phyloP scores from a whole-genome alignment of 148 eudicot genomes.

The Rhododendron kiyosumense region DNA sequence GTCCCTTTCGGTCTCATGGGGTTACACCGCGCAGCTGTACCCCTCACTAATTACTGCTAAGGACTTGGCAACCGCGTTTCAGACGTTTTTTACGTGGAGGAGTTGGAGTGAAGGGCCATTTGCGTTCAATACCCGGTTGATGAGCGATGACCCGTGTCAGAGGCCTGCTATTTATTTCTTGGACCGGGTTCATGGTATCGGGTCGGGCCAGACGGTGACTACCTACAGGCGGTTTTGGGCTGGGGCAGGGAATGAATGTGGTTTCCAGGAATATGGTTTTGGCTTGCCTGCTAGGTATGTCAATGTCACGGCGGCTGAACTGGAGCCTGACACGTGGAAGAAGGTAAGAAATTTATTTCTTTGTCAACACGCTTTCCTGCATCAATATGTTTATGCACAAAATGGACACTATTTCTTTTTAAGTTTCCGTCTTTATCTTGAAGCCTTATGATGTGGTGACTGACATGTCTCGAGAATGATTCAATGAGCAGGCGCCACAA shows the following conservation, averaged over 20 bases:
- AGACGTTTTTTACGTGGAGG: constrained; percentile 36
- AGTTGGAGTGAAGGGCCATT: constrained; percentile 28
- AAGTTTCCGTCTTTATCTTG: neutral
- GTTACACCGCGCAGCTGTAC: constrained; percentile 36
- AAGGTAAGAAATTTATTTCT: constrained; percentile 19
- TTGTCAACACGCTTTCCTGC: no score
- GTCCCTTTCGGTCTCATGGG: constrained; percentile 49
- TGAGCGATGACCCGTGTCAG: constrained; percentile 33
- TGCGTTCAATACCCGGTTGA: constrained; percentile 30
- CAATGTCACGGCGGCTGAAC: constrained; percentile 20
- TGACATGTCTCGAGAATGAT: neutral
- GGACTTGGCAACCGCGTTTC: constrained; percentile 30
- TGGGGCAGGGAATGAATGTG: constrained; percentile 14
- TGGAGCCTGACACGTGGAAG: constrained; percentile 24
- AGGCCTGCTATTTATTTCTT: constrained; percentile 28
- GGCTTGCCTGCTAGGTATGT: constrained; percentile 13
- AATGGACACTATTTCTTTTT: neutral
- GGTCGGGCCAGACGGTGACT: constrained; percentile 16
- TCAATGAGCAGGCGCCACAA: constrained; percentile 26
- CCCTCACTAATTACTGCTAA: constrained; percentile 22
- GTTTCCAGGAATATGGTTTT: neutral
- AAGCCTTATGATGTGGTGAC: neutral
- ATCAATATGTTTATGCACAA: no score
- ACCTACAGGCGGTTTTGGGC: constrained; percentile 14
- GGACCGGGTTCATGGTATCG: constrained; percentile 18